A percentile compares a stretch with the other conserved stretches of the same genome.
Evolutionary conservation across 2,329 filamentous ascomycete species (phyloP).

Genomic region (Colletotrichum sublineola): DNA sequence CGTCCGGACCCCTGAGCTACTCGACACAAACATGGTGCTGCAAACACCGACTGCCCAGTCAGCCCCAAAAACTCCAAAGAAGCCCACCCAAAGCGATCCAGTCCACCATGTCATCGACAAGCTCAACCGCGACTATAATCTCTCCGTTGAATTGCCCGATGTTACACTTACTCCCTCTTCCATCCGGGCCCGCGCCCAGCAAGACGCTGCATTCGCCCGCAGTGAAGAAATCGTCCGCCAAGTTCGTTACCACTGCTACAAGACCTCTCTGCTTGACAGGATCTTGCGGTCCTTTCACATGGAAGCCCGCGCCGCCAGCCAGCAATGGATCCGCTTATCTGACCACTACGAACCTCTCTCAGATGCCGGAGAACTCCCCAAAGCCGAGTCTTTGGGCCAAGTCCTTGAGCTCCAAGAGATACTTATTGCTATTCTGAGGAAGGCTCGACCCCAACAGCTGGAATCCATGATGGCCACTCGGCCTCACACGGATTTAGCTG

Average conservation of each 20-base stretch:
- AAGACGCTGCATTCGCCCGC: slow-evolving; percentile 13
- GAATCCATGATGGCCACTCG: neutral
- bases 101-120: slow-evolving; percentile 32
- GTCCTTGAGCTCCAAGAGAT: slow-evolving; percentile 23
- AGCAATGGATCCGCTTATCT: slow-evolving; percentile 23
- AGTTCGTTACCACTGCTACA: slow-evolving; percentile 20
- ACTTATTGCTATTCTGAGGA: neutral
- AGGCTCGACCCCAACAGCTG: neutral
- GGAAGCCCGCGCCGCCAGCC: slow-evolving; percentile 24
- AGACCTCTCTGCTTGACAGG: slow-evolving; percentile 2
- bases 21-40: slow-evolving; percentile 16
- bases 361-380: slow-evolving; percentile 12
- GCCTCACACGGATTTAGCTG: neutral
- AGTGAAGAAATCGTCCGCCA: slow-evolving; percentile 18
- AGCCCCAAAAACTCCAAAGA: slow-evolving; percentile 25
- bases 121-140: slow-evolving; percentile 28
- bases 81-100: slow-evolving; percentile 1
- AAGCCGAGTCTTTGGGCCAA: slow-evolving; percentile 11
- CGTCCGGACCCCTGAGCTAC: neutral
- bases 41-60: slow-evolving; percentile 3
- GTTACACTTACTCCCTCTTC: slow-evolving; percentile 13
- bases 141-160: slow-evolving; percentile 27
- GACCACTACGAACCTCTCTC: neutral
- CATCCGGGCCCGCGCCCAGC: neutral
- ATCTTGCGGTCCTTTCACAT: slow-evolving; percentile 21